Base-by-base conservation (phyloP, 164 flowering plant species). In the Stephania yunnanensis region DNA sequence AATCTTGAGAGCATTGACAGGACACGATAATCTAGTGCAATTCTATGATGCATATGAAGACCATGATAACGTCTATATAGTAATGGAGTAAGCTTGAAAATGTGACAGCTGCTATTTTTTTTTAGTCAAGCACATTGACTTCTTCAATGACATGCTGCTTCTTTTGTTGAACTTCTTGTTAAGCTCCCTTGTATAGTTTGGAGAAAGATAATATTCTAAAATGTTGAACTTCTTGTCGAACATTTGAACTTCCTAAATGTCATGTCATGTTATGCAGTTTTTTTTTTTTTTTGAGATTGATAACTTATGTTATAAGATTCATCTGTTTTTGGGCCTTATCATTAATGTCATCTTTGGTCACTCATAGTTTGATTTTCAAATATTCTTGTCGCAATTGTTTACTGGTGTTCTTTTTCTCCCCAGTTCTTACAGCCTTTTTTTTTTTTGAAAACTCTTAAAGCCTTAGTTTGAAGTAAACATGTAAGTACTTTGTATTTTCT, bases 1-100 rank as follows among this genome's bases (percentile, higher is more conserved):
- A 80, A 91, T 94, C 69, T 80, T 94, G 84, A 84, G 86, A 84
- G 97, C 91, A 12, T 84, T 94, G 86, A 85, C 91, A 45, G 95
- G 96, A 50, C 97, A 91, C 71, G 82, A 64, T 75, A 91, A 94
- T 85, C 81, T 94, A 64, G 94, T 89, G 46, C 86, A 86, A 44
- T 94, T 94, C 81, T 87, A 92, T 86, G 97, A 94, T 82, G 96
- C 97, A 75, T 92, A 84, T 78, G 98, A 94, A 84, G 97, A 94
- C 79, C 78, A 69, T 36, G 91, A 89, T 45, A 88, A 94, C 79
- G 97, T 94, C 84, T 94, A 90, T 71, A 83, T 94, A 78, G 94
- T 89, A 11, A 92, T 92, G 97, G 98, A 92, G 98, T 94, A 91
- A 92, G 98, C 69, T 70, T 61, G 66, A 61, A 36, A 61, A 61